These are phyloP conservation scores for Santalum album DNA, from an alignment of 164 flowering plant genomes.

Conservation along the genomic window DNA sequence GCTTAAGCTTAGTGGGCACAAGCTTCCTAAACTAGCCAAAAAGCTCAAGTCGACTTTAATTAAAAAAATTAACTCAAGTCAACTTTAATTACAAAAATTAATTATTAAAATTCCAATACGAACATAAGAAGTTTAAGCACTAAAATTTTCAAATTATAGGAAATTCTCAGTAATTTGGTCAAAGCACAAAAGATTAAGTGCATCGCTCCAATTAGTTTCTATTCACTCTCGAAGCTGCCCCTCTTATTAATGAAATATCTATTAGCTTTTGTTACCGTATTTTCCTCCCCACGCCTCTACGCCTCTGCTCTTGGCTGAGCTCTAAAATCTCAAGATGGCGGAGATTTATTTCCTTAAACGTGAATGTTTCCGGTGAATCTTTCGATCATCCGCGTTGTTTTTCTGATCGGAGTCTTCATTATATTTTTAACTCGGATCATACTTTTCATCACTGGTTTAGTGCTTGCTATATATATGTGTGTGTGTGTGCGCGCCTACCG, in stretches of 20 bases:
- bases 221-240: no score
- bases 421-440: constrained; percentile 11
- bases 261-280: constrained; percentile 5
- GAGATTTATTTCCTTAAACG: constrained; percentile 8
- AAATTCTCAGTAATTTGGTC: no score
- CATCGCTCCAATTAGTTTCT: no score
- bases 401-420: constrained; percentile 17
- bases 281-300: neutral
- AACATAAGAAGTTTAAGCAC: no score
- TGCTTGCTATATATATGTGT: neutral
- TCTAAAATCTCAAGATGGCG: constrained; percentile 3
- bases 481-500: neutral
- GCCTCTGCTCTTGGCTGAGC: constrained; percentile 12
- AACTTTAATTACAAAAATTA: no score
- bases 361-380: neutral
- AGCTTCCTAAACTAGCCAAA: no score
- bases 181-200: no score
- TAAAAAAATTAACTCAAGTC: no score
- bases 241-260: neutral
- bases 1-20: no score
- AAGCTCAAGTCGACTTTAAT: no score
- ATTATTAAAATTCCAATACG: no score
- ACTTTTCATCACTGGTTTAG: neutral
- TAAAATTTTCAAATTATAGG: no score
- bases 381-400: constrained; percentile 1